These are phyloP conservation scores for Claviceps monticola DNA, from an alignment of 2,329 filamentous ascomycete species.

Conservation along the genomic window DNA sequence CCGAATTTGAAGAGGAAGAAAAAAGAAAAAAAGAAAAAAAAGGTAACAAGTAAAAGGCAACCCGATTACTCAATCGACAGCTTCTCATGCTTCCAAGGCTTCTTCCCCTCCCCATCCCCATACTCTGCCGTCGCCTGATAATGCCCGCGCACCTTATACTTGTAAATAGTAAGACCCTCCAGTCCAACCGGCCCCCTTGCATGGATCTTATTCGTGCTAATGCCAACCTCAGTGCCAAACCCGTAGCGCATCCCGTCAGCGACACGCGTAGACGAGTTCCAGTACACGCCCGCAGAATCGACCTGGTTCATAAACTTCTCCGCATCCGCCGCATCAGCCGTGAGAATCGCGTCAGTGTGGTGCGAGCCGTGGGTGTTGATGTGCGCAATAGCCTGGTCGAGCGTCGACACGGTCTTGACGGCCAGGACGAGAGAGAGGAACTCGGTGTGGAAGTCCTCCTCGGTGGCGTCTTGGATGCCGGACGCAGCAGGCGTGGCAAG, in stretches of 20 bases:
- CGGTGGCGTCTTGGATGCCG: constrained; percentile 49
- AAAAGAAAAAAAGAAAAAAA: not conserved
- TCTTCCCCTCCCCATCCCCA: constrained; percentile 46
- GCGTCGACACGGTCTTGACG: constrained; percentile 58
- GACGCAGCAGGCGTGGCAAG: constrained; percentile 35
- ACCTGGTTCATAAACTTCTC: constrained; percentile 73
- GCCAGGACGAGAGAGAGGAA: constrained; percentile 77
- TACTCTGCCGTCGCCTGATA: constrained; percentile 77
- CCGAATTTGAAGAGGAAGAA: not conserved
- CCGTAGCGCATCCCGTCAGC: constrained; percentile 95
- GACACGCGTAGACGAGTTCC: constrained; percentile 91
- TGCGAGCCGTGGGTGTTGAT: constrained; percentile 88
- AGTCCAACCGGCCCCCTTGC: constrained; percentile 84
- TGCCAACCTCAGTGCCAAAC: constrained; percentile 95
- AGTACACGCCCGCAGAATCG: constrained; percentile 87
- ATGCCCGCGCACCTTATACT: constrained; percentile 75
- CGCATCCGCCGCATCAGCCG: constrained; percentile 50
- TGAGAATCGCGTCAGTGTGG: constrained; percentile 88
- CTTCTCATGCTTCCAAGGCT: constrained; percentile 44
- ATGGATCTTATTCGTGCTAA: constrained; percentile 98
- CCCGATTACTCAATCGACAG: constrained; percentile 13
- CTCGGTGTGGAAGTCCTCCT: constrained; percentile 73
- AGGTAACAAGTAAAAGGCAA: not conserved
- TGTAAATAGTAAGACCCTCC: constrained; percentile 93
- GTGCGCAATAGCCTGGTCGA: constrained; percentile 65